phyloP scores from a whole-genome alignment of 2,329 filamentous ascomycete genomes.

The Chalaropsis ovoidea region DNA sequence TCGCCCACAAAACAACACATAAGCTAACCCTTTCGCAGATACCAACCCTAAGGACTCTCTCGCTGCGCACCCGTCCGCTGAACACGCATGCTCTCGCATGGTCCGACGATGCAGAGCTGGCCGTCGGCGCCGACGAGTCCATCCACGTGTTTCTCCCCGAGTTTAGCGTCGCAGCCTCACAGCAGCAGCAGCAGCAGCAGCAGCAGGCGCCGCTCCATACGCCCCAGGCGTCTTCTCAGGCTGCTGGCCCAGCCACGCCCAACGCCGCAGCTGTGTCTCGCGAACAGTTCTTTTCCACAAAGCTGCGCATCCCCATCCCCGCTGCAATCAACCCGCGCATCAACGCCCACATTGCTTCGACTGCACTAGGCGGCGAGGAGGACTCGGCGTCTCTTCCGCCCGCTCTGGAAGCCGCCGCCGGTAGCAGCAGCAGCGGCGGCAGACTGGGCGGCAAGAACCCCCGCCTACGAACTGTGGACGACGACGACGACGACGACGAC shows the following conservation, averaged over 20 bases:
- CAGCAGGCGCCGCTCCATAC: neutral
- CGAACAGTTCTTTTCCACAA: constrained; percentile 26
- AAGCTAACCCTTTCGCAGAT: constrained; percentile 30
- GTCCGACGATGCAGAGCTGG: constrained; percentile 50
- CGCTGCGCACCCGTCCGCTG: constrained; percentile 37
- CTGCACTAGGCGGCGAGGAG: neutral
- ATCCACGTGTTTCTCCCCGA: constrained; percentile 44
- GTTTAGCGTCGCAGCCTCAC: constrained; percentile 30
- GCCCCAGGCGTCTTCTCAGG: neutral
- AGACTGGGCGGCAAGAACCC: neutral
- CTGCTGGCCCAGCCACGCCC: constrained; percentile 13
- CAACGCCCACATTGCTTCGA: constrained; percentile 18
- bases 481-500: constrained; percentile 19
- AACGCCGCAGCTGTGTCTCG: constrained; percentile 29
- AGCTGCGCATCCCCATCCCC: constrained; percentile 26
- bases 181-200: constrained; percentile 18
- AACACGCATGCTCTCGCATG: constrained; percentile 39
- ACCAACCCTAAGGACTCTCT: constrained; percentile 40
- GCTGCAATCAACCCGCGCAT: constrained; percentile 23
- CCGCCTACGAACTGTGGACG: constrained; percentile 6
- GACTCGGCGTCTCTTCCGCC: too few species aligned
- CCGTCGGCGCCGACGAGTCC: constrained; percentile 47
- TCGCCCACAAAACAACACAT: too few species aligned
- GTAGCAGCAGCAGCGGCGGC: neutral
- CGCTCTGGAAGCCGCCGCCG: too few species aligned